Evolutionary conservation across 2,329 filamentous ascomycete species (phyloP).

Genomic region (Phialophora expanda): DNA sequence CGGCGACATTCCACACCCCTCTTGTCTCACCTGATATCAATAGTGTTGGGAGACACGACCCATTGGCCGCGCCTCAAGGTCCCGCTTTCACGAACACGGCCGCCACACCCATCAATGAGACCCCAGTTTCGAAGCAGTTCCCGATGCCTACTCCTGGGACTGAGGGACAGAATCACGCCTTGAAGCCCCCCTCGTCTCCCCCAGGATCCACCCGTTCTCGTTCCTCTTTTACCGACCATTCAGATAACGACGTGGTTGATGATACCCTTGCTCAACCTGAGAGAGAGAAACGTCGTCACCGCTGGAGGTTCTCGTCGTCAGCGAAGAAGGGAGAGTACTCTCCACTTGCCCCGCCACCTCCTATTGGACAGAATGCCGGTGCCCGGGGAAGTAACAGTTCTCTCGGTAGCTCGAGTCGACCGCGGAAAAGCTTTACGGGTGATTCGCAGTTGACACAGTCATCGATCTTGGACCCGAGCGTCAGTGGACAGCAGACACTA

Average conservation of each 20-base stretch:
- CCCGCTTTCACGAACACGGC: conserved; percentile 44
- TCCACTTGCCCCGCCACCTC: conserved; percentile 53
- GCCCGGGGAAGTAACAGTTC: conserved; percentile 72
- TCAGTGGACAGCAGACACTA: conserved; percentile 36
- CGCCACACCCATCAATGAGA: conserved; percentile 42
- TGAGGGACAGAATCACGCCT: conserved; percentile 53
- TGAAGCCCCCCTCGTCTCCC: conserved; percentile 74
- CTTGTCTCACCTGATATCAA: conserved; percentile 42
- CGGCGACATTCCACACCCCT: conserved; percentile 43
- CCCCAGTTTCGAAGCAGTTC: conserved; percentile 21
- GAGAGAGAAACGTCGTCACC: conserved; percentile 72
- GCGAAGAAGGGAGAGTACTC: conserved; percentile 62
- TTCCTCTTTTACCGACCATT: conserved; percentile 75
- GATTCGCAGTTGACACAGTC: conserved; percentile 51
- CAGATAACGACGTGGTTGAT: conserved; percentile 76
- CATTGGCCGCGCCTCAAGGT: conserved; percentile 40
- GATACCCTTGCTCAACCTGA: conserved; percentile 46
- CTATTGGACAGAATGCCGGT: conserved; percentile 66
- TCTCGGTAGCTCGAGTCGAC: conserved; percentile 64
- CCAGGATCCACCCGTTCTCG: conserved; percentile 76
- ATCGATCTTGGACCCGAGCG: conserved; percentile 46
- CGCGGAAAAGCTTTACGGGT: conserved; percentile 53
- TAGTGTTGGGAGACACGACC: conserved; percentile 41
- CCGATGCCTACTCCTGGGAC: conserved; percentile 46
- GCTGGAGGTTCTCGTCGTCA: conserved; percentile 70